Evolutionary conservation across 1,139 yeast genomes (phyloP), one percentile per base, ranked within the genome.

Genomic region (Candida pseudoviswanathii): DNA sequence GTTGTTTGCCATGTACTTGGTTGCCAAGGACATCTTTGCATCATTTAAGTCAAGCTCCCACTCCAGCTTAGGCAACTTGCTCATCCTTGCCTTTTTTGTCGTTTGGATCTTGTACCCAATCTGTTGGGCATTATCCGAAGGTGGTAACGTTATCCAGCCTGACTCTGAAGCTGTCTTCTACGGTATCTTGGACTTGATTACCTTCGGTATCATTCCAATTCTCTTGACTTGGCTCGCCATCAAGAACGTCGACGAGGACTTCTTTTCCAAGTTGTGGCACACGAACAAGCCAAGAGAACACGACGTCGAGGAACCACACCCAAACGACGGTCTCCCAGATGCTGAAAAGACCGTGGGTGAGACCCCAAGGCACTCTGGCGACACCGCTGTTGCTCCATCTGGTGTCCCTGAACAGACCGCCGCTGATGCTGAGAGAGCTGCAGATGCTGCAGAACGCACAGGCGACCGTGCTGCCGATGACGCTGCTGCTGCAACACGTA

Each of bases 101-200:
- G 66, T 80, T 40, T 73, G 80, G 69, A 61, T 80, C 53, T 66
- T 82, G 52, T 83, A 84, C 60, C 82, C 84, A 40, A 65, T 84
- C 52, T 64, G 71, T 48, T 84, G 88, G 88, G 88, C 82, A 61
- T 70, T 84, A 51, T 68, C 79, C 55, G 88, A 84, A 58, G 89
- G 89, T 71, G 88, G 88, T 64, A 84, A 84, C 60, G 79, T 71
- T 41, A 82, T 84, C 54, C 81, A 79, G 57, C 85, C 85, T 38
- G 86, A 82, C 59, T 77, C 85, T n/a, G 88, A 83, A 63, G 82
- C 85, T 46, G 84, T 78, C 21, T 84, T 83, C 67, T 82, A 80
- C 58, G 89, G 89, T 68, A 68, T 84, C 45, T 71, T 84, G 57
- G 89, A 84, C 60, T 58, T 83, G 47, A 58, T 77, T 43, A 66